phyloP scores from a whole-genome alignment of 73 alveolate genomes.

The Chromera velia region DNA sequence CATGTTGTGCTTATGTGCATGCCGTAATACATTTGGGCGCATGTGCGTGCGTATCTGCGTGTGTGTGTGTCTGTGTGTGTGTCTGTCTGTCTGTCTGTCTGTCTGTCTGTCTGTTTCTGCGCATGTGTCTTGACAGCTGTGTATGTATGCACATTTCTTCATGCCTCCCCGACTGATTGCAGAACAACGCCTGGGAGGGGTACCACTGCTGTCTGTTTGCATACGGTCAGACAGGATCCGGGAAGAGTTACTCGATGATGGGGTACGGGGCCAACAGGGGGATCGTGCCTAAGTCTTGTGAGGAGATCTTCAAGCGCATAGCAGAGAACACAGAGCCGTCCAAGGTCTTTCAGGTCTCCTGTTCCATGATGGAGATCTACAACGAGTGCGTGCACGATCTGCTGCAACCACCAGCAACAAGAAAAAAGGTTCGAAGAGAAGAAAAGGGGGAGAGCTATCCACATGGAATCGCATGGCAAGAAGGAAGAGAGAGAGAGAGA shows the following conservation, averaged over 20 bases:
- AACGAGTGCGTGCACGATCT: conserved; percentile 87
- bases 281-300: conserved; percentile 93
- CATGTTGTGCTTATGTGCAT: no score
- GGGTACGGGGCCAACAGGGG: conserved; percentile 97
- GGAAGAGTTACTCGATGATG: conserved; percentile 93
- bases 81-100: background rate
- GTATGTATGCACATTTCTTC: background rate
- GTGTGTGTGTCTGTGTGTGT: no score
- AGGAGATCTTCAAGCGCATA: conserved; percentile 85
- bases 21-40: no score
- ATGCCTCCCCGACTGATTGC: no score
- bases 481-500: no score
- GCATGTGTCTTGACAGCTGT: no score
- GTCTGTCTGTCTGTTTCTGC: background rate
- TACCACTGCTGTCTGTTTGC: conserved; percentile 97
- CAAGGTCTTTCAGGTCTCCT: conserved; percentile 42
- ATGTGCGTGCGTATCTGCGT: no score
- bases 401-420: conserved; percentile 40
- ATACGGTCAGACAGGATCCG: conserved; percentile 86
- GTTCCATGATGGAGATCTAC: conserved; percentile 89
- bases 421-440: conserved; percentile 35
- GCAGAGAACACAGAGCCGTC: conserved; percentile 50
- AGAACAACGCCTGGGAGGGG: conserved; percentile 75
- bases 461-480: no score
- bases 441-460: no score